Conservation (phyloP, 768 basidiomycete species). For the Xerocomus spinulosus region DNA sequence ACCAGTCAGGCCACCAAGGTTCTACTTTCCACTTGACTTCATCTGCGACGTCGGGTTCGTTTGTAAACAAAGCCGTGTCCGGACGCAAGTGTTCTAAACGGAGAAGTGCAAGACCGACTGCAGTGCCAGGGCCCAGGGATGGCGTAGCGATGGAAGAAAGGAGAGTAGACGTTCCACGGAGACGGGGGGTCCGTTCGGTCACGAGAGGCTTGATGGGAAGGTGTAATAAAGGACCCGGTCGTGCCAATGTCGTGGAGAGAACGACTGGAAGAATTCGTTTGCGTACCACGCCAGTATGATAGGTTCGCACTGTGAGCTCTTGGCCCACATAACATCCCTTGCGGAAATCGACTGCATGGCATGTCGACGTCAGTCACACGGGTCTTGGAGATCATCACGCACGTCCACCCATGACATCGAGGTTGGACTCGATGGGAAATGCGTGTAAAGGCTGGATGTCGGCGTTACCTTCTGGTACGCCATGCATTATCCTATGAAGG, state of each 20-base stretch:
- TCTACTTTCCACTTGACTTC: constrained; percentile 38
- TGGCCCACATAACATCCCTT: constrained; percentile 99
- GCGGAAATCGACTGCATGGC: constrained; percentile 76
- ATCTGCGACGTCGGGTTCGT: constrained; percentile 10
- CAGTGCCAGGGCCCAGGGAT: constrained; percentile 20
- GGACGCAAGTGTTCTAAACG: constrained; percentile 61
- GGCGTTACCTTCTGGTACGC: constrained; percentile 79
- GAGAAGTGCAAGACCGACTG: constrained; percentile 74
- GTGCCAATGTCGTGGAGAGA: constrained; percentile 34
- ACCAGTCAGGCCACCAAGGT: constrained; percentile 69
- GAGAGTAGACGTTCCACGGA: constrained; percentile 72
- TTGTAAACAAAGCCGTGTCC: constrained; percentile 19
- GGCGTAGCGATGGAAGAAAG: constrained; percentile 48
- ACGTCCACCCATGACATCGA: constrained; percentile 95
- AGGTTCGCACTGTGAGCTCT: constrained; percentile 93
- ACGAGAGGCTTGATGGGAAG: constrained; percentile 24
- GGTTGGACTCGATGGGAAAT: constrained; percentile 91
- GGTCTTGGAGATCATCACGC: constrained; percentile 29
- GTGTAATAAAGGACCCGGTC: constrained; percentile 16
- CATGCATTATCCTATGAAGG: constrained; percentile 72
- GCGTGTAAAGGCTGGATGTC: constrained; percentile 77
- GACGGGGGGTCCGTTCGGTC: constrained; percentile 41
- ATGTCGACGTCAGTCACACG: not conserved
- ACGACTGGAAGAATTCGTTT: constrained; percentile 86
- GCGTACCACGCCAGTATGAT: constrained; percentile 87